Evolutionary conservation across 805 yeast species (phyloP).

Genomic region (Yarrowia deformans): DNA sequence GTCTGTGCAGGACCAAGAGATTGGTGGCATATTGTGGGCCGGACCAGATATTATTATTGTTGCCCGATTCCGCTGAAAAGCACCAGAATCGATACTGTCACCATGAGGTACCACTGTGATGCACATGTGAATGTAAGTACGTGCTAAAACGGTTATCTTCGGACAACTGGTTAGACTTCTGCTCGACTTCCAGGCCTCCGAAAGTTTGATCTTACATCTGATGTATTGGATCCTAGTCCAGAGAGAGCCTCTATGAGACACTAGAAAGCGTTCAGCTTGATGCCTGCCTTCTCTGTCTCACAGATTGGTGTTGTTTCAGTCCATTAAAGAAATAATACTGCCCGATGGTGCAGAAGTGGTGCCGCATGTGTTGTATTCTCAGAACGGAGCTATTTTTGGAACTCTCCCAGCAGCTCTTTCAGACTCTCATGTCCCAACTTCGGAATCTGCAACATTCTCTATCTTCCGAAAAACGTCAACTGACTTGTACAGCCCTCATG

Average conservation of each 20-base stretch:
- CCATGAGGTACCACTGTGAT: neutral
- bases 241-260: neutral
- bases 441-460: constrained; percentile 24
- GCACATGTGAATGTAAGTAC: neutral
- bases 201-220: constrained; percentile 2
- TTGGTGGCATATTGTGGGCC: neutral
- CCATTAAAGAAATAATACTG: neutral
- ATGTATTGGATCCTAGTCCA: neutral
- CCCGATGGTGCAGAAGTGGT: neutral
- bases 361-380: constrained; percentile 1
- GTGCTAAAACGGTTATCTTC: neutral
- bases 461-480: constrained; percentile 3
- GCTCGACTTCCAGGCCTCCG: neutral
- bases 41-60: no score
- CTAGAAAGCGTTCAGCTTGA: neutral
- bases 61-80: no score
- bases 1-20: neutral
- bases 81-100: neutral
- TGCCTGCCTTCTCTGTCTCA: neutral
- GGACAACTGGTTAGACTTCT: constrained; percentile 14
- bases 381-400: constrained; percentile 13
- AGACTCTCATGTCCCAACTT: neutral
- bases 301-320: neutral
- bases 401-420: constrained; percentile 3
- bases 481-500: constrained; percentile 13